Base-by-base conservation (phyloP, 208 protist genomes). In the Balamuthia mandrillaris region DNA sequence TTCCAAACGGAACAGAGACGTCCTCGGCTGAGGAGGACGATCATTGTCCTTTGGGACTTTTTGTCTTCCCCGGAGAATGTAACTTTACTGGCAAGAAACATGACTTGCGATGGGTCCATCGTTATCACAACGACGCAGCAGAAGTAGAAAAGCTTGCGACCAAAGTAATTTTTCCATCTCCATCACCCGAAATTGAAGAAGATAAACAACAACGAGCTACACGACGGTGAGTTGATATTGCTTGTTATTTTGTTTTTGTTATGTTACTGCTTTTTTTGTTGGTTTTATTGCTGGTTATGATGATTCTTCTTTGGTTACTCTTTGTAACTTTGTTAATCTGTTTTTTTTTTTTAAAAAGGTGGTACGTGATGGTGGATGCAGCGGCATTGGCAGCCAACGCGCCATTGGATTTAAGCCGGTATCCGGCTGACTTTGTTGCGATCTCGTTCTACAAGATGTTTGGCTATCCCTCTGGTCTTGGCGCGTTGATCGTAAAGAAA, bases 371-470 rank as follows among this genome's bases (percentile, higher is more conserved):
- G 42, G 49, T 97, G 16, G 95, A 96, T 74, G 88, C 84, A 2
- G 89, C 94, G 9, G 85, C 90, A 33, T 91, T 89, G 35, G 49
- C 90, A 0, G 65, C 88, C 18, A 95, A 87, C n/a, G 52, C 45
- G 14, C 10, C 42, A 6, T 29, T 95, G 3, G 90, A 95, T 82
- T 63, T 95, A 4, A 37, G 52, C 1, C 63, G 86, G n/a, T 60
- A 91, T 79, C 52, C 42, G 3, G 72, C 90, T 29, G 92, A 95
- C 88, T 96, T 95, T 72, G 63, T 94, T 2, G 56, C 44, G 0
- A n/a, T 95, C 12, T 95, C 91, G 18, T 95, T 96, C 60, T 96
- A 96, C 81, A 96, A 96, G 42, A 86, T 95, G 41, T 95, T 96
- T 86, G 94, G 94, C 0, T 94, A 91, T 58, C 94, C 94, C 33